Percentiles rank a stretch among this genome's conserved stretches.
These are phyloP conservation scores for Canavalia ensiformis DNA, from an alignment of 306 rosid genomes.

Conservation along the genomic window DNA sequence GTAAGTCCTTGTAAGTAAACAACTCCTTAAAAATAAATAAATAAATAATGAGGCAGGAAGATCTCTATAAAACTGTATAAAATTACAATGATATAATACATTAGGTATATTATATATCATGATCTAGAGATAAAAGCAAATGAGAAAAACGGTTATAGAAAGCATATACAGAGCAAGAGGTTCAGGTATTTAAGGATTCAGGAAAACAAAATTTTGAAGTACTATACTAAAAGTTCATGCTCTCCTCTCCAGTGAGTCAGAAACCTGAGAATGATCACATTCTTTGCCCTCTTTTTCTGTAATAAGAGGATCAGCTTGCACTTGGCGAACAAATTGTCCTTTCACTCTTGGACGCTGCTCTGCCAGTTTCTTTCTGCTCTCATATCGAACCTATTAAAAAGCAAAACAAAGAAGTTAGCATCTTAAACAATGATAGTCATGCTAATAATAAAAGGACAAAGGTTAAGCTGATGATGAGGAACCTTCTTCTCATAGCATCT, in stretches of 20 bases:
- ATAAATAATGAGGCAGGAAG: conserved; percentile 28
- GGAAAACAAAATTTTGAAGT: conserved; percentile 48
- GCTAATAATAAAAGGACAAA: neutral
- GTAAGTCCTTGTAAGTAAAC: conserved; percentile 38
- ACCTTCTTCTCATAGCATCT: conserved; percentile 98
- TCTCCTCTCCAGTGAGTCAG: conserved; percentile 44
- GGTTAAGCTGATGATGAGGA: neutral
- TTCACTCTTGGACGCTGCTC: conserved; percentile 98
- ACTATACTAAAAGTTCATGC: conserved; percentile 39
- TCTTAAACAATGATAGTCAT: conserved; percentile 11
- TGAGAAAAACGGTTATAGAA: conserved; percentile 42
- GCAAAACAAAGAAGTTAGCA: conserved; percentile 45
- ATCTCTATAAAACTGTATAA: conserved; percentile 29
- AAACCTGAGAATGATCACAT: conserved; percentile 47
- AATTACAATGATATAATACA: conserved; percentile 50
- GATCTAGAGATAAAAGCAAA: conserved; percentile 31
- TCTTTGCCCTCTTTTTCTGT: conserved; percentile 55
- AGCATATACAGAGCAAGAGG: conserved; percentile 53
- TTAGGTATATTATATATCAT: conserved; percentile 39
- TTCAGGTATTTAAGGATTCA: conserved; percentile 28
- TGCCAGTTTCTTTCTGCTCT: conserved; percentile 98
- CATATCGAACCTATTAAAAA: conserved; percentile 84
- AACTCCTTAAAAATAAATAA: conserved; percentile 53
- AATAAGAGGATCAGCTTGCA: conserved; percentile 51
- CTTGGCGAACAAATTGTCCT: conserved; percentile 95